Evolutionary conservation across 768 basidiomycete species (phyloP), one percentile per base, ranked within the genome.

Genomic region (Leccinum subgranulosum): DNA sequence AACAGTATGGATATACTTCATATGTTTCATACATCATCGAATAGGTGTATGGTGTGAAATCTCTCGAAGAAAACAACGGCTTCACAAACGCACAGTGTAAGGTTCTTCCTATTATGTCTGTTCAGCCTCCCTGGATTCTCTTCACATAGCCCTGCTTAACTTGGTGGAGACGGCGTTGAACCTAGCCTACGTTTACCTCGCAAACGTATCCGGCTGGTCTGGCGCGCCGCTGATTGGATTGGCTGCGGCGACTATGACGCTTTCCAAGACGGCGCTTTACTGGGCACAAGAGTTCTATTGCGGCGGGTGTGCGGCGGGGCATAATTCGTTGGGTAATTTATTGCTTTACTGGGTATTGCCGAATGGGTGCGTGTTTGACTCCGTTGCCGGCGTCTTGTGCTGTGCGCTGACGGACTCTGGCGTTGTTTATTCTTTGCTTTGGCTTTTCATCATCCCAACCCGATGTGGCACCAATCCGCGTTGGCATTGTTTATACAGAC

Each of bases 191-290:
- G 71, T 95, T 39, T 93, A 91, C 73, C 81, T 86, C 29, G 84
- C 85, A 2, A 86, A 94, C 65, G 75, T 84, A 58, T 71, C 74
- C 11, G 64, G 73, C 52, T 85, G 84, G 71, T 82, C 89, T 3
- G 74, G 82, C 12, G 90, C 93, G 0, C 81, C 88, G 2, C 61
- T 94, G 27, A 66, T 95, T 54, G 94, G 92, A 4, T 89, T 94
- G 66, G 76, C 81, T 17, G 79, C 83, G 1, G 85, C 80, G 3
- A 70, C 80, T n/a, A 86, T 93, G 87, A 95, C 94, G 0, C 73
- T 94, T 43, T 82, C 86, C 36, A 95, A 96, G 76, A 96, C 94
- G 3, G 68, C 84, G 7, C 78, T 96, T n/a, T 96, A 95, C 72
- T 83, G 82, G 79, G 69, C 77, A 14, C 86, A 92, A 68, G 93